phyloP scores from a whole-genome alignment of 2,329 filamentous ascomycete species.

The Colletotrichum gigasporum region DNA sequence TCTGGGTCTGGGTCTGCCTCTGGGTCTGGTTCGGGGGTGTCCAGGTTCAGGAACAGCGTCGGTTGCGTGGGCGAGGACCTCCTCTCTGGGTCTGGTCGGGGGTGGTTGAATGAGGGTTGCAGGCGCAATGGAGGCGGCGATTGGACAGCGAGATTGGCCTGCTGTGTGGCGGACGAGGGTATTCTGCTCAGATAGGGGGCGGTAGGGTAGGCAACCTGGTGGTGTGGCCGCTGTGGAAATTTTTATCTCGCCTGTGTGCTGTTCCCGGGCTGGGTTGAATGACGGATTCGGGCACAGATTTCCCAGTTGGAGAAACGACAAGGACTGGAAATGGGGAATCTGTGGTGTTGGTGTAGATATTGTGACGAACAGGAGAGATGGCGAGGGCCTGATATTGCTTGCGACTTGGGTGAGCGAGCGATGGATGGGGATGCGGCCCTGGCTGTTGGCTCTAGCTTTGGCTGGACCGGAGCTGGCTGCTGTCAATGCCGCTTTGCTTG shows the following conservation, averaged over 20 bases:
- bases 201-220: conserved; percentile 7
- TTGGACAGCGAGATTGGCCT: conserved; percentile 33
- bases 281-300: conserved; percentile 25
- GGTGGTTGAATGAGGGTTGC: conserved; percentile 30
- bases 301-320: conserved; percentile 22
- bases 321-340: conserved; percentile 23
- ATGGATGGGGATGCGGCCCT: too few species aligned
- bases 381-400: conserved; percentile 5
- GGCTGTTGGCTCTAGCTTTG: not conserved
- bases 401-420: not conserved
- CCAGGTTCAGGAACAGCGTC: conserved; percentile 21
- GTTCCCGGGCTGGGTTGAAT: conserved; percentile 11
- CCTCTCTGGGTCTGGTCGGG: conserved; percentile 28
- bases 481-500: conserved; percentile 18
- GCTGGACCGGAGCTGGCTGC: not conserved
- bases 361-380: conserved; percentile 20
- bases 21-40: not conserved
- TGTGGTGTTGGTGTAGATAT: conserved; percentile 26
- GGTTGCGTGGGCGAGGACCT: conserved; percentile 17
- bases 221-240: conserved; percentile 16
- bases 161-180: conserved; percentile 31
- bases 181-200: conserved; percentile 28
- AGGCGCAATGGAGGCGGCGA: conserved; percentile 28
- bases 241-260: conserved; percentile 28
- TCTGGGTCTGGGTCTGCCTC: conserved; percentile 8